Base-by-base conservation (phyloP, 192 early-diverging fungal genomes). In the Mortierella claussenii region DNA sequence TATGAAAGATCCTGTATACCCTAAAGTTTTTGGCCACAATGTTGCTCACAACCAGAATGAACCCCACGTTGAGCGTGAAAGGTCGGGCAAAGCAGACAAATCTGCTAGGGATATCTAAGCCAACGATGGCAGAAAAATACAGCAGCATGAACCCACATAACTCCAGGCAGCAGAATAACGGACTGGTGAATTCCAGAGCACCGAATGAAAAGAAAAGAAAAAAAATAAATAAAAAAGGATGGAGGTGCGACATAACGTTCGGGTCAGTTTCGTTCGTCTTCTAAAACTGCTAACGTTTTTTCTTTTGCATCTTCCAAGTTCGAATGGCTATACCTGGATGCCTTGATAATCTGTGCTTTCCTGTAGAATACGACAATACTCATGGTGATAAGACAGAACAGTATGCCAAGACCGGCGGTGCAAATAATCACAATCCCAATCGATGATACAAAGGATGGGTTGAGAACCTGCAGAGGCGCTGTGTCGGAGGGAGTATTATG, bases 21-120 rank as follows among this genome's bases (percentile, higher is more conserved):
- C 84, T 70, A 64, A 83, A 86, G 47, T 82, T 83, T 55, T 86
- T 86, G 46, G 82, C 82, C 11, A 86, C 81, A 65, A 86, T 83
- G 51, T 86, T 86, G 60, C 84, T 70, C 32, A 68, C 49, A 7
- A 75, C 51, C n/a, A 66, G 27, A 11, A 81, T 55, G 55, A 86
- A 81, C 0, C 81, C 81, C 9, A 86, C 58, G 46, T 79, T 79
- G 33, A 86, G 67, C 0, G 65, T 42, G 12, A 83, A 32, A 10
- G 84, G 84, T 31, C 62, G 52, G 0, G 68, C 47, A 33, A 79
- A 64, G 61, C 84, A 86, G 21, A 56, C 47, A 2, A 58, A 48
- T 18, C 43, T 61, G 12, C 59, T 81, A n/a, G 84, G 84, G 17
- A 69, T 75, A 18, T 75, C 81, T 33, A 81, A 67, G 40, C 79